These are phyloP conservation scores for Coemansia sp. DNA, from an alignment of 192 early-diverging fungal species.

Conservation along the genomic window DNA sequence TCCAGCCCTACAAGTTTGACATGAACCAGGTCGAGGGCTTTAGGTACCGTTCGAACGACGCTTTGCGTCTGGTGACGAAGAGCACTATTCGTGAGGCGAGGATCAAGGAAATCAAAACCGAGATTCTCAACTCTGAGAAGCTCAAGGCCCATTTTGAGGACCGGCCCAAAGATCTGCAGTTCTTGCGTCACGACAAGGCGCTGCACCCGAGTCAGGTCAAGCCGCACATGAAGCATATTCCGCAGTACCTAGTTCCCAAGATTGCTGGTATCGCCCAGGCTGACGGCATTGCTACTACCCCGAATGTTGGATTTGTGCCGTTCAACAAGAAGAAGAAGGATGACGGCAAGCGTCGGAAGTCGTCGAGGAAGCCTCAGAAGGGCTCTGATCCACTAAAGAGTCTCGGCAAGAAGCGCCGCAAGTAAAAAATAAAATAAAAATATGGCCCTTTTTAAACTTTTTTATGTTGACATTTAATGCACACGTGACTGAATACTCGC, in stretches of 20 bases:
- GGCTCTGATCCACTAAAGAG: constrained; percentile 41
- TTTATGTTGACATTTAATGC: neutral
- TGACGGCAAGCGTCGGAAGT: constrained; percentile 31
- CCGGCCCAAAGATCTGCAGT: constrained; percentile 90
- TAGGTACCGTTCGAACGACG: constrained; percentile 87
- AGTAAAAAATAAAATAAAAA: constrained; percentile 1
- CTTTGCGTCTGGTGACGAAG: constrained; percentile 76
- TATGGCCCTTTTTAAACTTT: neutral
- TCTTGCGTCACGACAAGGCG: constrained; percentile 88
- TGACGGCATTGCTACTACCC: constrained; percentile 37
- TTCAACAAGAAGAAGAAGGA: constrained; percentile 45
- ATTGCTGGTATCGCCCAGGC: constrained; percentile 57
- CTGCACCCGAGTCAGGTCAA: constrained; percentile 82
- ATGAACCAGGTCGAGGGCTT: constrained; percentile 92
- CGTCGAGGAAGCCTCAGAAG: constrained; percentile 16
- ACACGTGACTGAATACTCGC: neutral
- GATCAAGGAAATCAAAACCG: constrained; percentile 92
- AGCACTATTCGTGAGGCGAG: constrained; percentile 85
- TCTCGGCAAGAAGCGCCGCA: constrained; percentile 47
- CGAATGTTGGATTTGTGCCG: constrained; percentile 53
- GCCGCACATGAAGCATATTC: constrained; percentile 91
- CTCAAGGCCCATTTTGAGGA: constrained; percentile 97
- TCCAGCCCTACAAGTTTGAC: constrained; percentile 85
- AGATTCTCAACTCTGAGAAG: constrained; percentile 95
- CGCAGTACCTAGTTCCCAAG: constrained; percentile 91